Percentiles rank a stretch among this genome's conserved stretches.
Conservation (phyloP, 2,329 filamentous ascomycete genomes). For the Fusarium sacchari region DNA sequence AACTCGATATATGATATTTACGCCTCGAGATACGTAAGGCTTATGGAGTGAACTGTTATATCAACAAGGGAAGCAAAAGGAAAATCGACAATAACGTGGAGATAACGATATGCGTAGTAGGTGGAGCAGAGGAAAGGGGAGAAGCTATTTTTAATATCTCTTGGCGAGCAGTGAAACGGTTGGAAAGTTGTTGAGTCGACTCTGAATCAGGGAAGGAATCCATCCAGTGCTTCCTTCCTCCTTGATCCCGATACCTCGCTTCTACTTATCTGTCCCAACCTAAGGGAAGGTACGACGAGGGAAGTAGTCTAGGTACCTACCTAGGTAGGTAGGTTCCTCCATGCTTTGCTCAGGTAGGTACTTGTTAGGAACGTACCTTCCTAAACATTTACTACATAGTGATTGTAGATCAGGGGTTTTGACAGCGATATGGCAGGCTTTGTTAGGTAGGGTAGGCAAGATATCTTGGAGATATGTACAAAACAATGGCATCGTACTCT, state of each 20-base stretch:
- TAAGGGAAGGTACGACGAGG: background rate
- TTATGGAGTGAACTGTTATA: slow-evolving; percentile 15
- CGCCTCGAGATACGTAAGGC: slow-evolving; percentile 25
- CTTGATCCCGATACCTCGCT: slow-evolving; percentile 3
- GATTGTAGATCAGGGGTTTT: slow-evolving; percentile 19
- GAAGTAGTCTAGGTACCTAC: background rate
- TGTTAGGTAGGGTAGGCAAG: background rate
- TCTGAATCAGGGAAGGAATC: background rate
- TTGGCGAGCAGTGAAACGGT: background rate
- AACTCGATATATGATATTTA: slow-evolving; percentile 17
- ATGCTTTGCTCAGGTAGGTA: background rate
- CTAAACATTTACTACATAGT: slow-evolving; percentile 13
- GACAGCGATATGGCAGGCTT: background rate
- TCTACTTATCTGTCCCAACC: background rate
- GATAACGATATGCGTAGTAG: slow-evolving; percentile 2
- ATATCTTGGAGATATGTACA: background rate
- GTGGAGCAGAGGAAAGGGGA: slow-evolving; percentile 1
- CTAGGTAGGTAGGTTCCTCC: too few relatives aligned
- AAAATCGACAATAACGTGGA: background rate
- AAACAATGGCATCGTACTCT: background rate
- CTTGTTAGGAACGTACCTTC: slow-evolving; percentile 6
- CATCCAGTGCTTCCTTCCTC: slow-evolving; percentile 1
- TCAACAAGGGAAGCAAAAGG: background rate
- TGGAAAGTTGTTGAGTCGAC: background rate
- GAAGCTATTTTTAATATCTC: slow-evolving; percentile 13